phyloP scores from a whole-genome alignment of 768 basidiomycete species.

The Hydnum rufescens region DNA sequence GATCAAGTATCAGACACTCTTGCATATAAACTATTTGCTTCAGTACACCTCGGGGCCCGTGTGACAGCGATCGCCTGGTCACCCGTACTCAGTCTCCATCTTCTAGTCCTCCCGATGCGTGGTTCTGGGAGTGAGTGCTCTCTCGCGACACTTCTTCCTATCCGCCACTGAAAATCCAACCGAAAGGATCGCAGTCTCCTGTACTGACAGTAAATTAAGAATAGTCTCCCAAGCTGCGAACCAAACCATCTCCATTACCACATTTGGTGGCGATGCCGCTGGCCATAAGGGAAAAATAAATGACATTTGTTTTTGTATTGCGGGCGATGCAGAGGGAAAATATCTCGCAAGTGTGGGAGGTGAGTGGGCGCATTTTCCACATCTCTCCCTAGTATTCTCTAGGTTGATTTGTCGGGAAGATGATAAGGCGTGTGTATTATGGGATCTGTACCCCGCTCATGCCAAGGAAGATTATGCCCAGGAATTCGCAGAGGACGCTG shows the following conservation, averaged over 20 bases:
- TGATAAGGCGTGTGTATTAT: conserved; percentile 70
- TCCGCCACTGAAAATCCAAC: background rate
- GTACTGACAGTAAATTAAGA: conserved; percentile 49
- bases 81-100: conserved; percentile 47
- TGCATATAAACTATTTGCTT: conserved; percentile 37
- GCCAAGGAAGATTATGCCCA: conserved; percentile 2
- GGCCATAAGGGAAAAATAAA: conserved; percentile 66
- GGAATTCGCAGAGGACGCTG: background rate
- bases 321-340: conserved; percentile 27
- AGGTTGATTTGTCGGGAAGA: conserved; percentile 24
- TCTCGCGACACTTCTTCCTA: conserved; percentile 10
- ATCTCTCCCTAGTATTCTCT: conserved; percentile 8
- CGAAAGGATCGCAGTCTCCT: conserved; percentile 44
- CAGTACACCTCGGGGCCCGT: conserved; percentile 51
- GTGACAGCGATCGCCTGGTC: conserved; percentile 70
- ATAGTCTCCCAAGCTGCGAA: conserved; percentile 36
- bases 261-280: conserved; percentile 62
- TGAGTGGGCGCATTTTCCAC: background rate
- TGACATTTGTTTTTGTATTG: conserved; percentile 58
- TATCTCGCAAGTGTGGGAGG: conserved; percentile 38
- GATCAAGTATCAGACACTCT: conserved; percentile 9
- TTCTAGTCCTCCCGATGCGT: conserved; percentile 28
- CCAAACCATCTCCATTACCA: conserved; percentile 35
- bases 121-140: conserved; percentile 47
- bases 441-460: conserved; percentile 48